Evolutionary conservation across 139 green algal genomes (phyloP), one percentile per base, ranked within the genome.

Genomic region (Asterochloris erici): DNA sequence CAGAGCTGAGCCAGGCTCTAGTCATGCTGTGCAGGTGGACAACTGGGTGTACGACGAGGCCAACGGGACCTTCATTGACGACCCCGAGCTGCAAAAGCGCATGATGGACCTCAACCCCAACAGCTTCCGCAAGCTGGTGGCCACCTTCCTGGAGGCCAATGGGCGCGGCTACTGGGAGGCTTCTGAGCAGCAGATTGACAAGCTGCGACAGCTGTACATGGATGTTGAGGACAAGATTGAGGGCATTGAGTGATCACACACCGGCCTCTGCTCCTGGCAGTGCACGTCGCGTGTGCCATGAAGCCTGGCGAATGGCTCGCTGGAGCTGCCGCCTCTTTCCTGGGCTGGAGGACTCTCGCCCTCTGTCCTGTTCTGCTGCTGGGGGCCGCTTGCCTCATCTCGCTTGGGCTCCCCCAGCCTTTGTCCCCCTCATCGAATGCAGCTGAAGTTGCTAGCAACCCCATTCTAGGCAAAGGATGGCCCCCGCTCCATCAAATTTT

Each of bases 31-130:
- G 61, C 84, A 89, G 86, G 95, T 98, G 9, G 97, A 99, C 93
- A 99, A 99, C 93, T 99, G 95, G 95, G 96, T 99, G 79, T 99
- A 99, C 78, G 97, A 99, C 76, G 97, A 99, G 89, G 86, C 86
- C 83, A 99, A 99, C 89, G 78, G 80, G 28, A 98, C 94, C 6
- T 99, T 98, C 94, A 99, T 99, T 78, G 94, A 98, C 84, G 96
- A 99, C 87, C 86, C 90, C 0, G 96, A 96, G 74, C 99, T 99
- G 96, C 92, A 95, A 17, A 86, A 96, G 90, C 90, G 97, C 26
- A 86, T 99, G 66, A 94, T 99, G 94, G 93, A 98, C 71, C 92
- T 96, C 73, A 99, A 99, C 91, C 97, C 97, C 83, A 98, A 98
- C 94, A 95, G 87, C 63, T 97, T 97, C 92, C 89, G 94, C 77